phyloP scores from a whole-genome alignment of 495 filamentous ascomycete species.

The Neurospora sp. region DNA sequence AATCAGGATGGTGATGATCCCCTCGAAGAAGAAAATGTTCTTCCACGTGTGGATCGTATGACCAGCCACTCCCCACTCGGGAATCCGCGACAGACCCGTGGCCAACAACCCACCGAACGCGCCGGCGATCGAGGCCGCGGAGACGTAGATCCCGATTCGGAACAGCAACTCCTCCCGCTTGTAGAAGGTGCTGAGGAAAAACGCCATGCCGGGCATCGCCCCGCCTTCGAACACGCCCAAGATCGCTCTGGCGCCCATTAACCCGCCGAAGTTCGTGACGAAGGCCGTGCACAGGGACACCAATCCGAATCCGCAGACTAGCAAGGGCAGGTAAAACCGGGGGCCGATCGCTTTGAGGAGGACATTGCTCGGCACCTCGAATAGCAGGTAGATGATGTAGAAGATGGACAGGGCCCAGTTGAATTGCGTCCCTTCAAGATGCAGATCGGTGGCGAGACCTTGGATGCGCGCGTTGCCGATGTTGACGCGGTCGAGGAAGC shows the following conservation, averaged over 20 bases:
- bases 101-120: slow-evolving; percentile 38
- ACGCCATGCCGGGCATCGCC: slow-evolving; percentile 45
- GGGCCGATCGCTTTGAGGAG: slow-evolving; percentile 50
- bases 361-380: slow-evolving; percentile 58
- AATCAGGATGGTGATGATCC: slow-evolving; percentile 43
- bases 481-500: slow-evolving; percentile 44
- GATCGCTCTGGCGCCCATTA: slow-evolving; percentile 32
- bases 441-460: slow-evolving; percentile 44
- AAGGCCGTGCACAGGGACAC: slow-evolving; percentile 38
- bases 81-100: slow-evolving; percentile 37
- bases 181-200: slow-evolving; percentile 49
- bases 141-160: slow-evolving; percentile 48
- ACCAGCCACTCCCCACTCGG: slow-evolving; percentile 35
- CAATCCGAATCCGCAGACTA: slow-evolving; percentile 41
- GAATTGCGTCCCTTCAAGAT: slow-evolving; percentile 41
- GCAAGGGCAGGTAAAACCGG: slow-evolving; percentile 52
- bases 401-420: slow-evolving; percentile 50
- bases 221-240: slow-evolving; percentile 45
- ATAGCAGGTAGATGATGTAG: slow-evolving; percentile 58
- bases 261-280: slow-evolving; percentile 30
- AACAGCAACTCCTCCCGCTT: slow-evolving; percentile 46
- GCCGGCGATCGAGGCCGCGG: slow-evolving; percentile 44
- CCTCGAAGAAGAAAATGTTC: slow-evolving; percentile 61
- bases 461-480: slow-evolving; percentile 57
- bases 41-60: slow-evolving; percentile 46